Evolutionary conservation across 352 stramenopile genomes (phyloP), one percentile per base, ranked within the genome.

Genomic region (Phytophthora quininea): DNA sequence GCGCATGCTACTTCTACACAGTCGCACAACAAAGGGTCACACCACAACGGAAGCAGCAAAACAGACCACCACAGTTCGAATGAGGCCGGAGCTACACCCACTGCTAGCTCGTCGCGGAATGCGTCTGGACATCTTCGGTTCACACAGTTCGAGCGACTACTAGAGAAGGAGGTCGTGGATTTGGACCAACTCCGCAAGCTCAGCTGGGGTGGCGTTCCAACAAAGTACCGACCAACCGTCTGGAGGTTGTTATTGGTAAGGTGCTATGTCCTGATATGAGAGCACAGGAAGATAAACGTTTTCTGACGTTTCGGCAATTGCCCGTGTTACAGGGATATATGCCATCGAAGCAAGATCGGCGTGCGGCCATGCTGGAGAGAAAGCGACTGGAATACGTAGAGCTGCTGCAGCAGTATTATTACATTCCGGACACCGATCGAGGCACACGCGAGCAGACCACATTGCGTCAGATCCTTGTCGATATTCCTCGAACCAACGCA

Each of bases 371-470:
- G 65, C 67, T 99, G 40, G 56, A 92, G 61, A 86, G 97, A 42
- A 99, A 99, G 75, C 87, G 98, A 10, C 74, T 92, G 57, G 98
- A 99, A 77, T 99, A 99, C 71, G 78, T 86, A 35, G 96, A 99
- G 51, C 84, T 97, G 33, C 69, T 98, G 48, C 80, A 90, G 38
- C 95, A 98, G 69, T 98, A 99, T 84, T 99, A 98, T 80, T 97
- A 98, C 73, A 98, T 99, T 62, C 91, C 96, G 8, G 96, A 99
- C 69, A 93, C 95, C 49, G 89, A 97, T 52, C 88, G 97, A 29
- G 98, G 92, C 2, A 76, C 91, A 35, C 93, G 98, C 54, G 98
- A 99, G 77, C 96, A 99, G 74, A 96, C 96, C 42, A 98, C 96
- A 14, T 77, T 99, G 60, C 84, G 90, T 4, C 89, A 96, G 72